Evolutionary conservation across 768 basidiomycete species (phyloP), one percentile per base, ranked within the genome.

Genomic region (Leccinellum luteum): DNA sequence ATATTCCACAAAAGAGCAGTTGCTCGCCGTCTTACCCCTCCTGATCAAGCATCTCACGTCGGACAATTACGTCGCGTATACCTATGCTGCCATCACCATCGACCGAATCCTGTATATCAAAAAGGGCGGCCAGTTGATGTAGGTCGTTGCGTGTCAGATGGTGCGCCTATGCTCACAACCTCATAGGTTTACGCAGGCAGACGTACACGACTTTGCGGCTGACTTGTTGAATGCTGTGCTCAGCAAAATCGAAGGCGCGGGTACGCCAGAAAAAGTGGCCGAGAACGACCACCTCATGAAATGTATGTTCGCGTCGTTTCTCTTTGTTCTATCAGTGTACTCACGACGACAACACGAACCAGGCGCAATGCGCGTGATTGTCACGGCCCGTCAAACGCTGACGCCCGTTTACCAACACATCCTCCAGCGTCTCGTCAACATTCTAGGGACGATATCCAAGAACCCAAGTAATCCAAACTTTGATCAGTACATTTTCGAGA

Each of bases 201-300:
- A 98, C 69, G 84, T 98, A 30, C 87, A 87, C 48, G 89, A 90
- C 13, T 83, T 89, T 60, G 91, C 94, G n/a, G 77, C 83, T 14
- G 79, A 81, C 48, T 79, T 97, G 58, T 73, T 93, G 25, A 75
- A 82, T 57, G 86, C 86, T 5, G 77, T 98, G 4, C 78, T 99
- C 61, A 72, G 74, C 41, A 93, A 89, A 71, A 90, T 97, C 44
- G 92, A 94, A 70, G 74, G 76, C 38, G 89, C 85, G 8, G 81
- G 79, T 3, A 89, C 89, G 4, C 86, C 96, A 0, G 6, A 97
- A 70, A 95, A 96, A 75, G 84, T 96, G 32, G 92, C 96, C 0
- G 94, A 98, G 70, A 99, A 99, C 65, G 96, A 98, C 71, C 90
- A 96, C 71, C 76, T 98, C 47, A 99, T 98, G 94, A 94, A 92